Base-by-base conservation (phyloP, 2,329 filamentous ascomycete species). In the Aspergillus udagawae region DNA sequence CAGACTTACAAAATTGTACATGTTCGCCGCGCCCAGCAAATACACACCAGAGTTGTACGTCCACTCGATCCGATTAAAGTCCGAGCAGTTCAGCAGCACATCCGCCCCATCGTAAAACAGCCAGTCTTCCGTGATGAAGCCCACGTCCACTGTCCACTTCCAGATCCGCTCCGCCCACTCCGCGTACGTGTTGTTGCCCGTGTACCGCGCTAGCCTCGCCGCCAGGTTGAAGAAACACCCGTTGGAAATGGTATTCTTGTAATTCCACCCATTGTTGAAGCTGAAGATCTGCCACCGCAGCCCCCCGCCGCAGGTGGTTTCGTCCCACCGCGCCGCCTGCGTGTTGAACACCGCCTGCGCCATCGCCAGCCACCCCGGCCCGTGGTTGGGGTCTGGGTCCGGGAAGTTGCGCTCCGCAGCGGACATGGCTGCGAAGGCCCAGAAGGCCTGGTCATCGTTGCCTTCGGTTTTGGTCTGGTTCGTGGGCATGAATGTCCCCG, bases 341-440 rank as follows among this genome's bases (percentile, higher is more conserved):
- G 88, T 86, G 76, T 93, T 91, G 73, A 93, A 95, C 1, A 91
- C 88, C 10, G 87, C 88, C 71, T 92, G 88, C 0, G 83, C 87
- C 53, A 94, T 81, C 6, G 86, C 85, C n/a, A 94, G 80, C 89
- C 89, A 96, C 60, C 88, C 86, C 0, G 88, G 85, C 53, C 86
- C 70, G 56, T 81, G 82, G 0, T 77, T 62, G 0, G 83, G 81
- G 0, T 17, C 32, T 3, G 70, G 71, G 47, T 71, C 68, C 1
- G 72, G 72, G 27, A 74, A 74, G 45, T 72, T 73, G 1, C 68
- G 58, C 53, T 85, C 83, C 10, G 82, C 82, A 2, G 83, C 83
- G 1, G 80, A 76, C 76, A 85, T 81, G 44, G 80, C 82, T 27
- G 80, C 77, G 57, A 83, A 80, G 2, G 75, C 83, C 83, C 82